Percentiles rank a stretch among this genome's conserved stretches.
Conservation (phyloP, 306 rosid genomes). For the Oxytropis ochrocephala region DNA sequence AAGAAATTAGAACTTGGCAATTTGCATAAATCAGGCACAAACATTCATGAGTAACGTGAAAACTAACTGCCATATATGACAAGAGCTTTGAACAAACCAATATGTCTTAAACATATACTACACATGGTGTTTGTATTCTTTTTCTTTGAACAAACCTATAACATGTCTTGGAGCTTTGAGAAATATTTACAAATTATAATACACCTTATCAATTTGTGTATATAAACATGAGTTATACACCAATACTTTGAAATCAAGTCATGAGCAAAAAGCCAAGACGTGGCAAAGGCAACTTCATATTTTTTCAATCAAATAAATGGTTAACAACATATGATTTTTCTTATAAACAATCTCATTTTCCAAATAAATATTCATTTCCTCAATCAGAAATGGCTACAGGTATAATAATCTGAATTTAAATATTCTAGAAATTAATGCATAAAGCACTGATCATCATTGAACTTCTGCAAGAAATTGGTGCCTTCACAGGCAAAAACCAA, state of each 20-base stretch:
- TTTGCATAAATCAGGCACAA: constrained; percentile 36
- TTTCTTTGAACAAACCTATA: not conserved
- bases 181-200: not conserved
- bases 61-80: constrained; percentile 1
- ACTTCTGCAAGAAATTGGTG: not conserved
- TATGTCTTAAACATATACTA: not conserved
- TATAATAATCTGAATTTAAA: not conserved
- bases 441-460: constrained; percentile 7
- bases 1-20: constrained; percentile 46
- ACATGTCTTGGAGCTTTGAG: not conserved
- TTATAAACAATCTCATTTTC: not conserved
- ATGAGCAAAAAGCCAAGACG: not conserved
- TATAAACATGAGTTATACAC: not conserved
- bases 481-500: not conserved
- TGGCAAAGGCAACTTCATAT: not conserved
- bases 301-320: not conserved
- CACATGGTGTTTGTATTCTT: not conserved
- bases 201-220: not conserved
- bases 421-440: constrained; percentile 1
- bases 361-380: not conserved
- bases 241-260: not conserved
- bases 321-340: not conserved
- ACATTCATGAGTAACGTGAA: constrained; percentile 2
- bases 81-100: not conserved
- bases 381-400: not conserved